Base-by-base conservation (phyloP, 2,329 filamentous ascomycete species). In the Cadophora luteo-olivacea region DNA sequence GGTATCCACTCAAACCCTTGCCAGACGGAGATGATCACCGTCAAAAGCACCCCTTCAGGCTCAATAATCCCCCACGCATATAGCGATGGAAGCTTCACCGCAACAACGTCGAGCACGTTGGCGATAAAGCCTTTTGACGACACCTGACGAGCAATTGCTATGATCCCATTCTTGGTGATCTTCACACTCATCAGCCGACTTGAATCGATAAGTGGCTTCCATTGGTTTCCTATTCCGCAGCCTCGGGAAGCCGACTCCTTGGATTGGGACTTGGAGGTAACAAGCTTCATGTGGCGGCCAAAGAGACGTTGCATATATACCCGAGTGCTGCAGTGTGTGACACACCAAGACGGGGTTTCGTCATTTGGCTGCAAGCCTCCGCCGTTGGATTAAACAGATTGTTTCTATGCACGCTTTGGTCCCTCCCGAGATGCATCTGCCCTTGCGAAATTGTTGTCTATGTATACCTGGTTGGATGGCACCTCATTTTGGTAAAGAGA, bases 1-100 rank as follows among this genome's bases (percentile, higher is more conserved):
- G 24, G 12, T 52, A 19, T 55, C 52, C 52, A 33, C 52, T 33
- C 14, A 2, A 55, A 5, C 52, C 52, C 52, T 33, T 25, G 32
- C 32, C 32, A 8, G 55, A 55, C 55, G 55, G 33, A 58, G 55
- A 58, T 58, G 55, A 38, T 38, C 55, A 58, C 22, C n/a, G 4
- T 57, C 54, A n/a, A 32, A 19, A 57, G 6, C 5, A 36, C 55
- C 55, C 9, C 55, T 58, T 25, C 55, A 24, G n/a, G 32, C 33
- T 41, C 33, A 55, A 55, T 55, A 55, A 55, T 55, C 52, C 29
- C 33, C 29, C 54, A 36, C 33, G n/a, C 32, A 38, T 58, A 22
- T 58, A 12, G 33, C 6, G 19, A n/a, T 22, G 33, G 32, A 24
- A 14, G 32, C 19, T 58, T 57, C 29, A 57, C 54, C 33, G 33